A percentile compares a stretch with the other conserved stretches of the same genome.
These are phyloP conservation scores for Fistulinella staudtii DNA, from an alignment of 1,284 basidiomycete genomes.

Conservation along the genomic window DNA sequence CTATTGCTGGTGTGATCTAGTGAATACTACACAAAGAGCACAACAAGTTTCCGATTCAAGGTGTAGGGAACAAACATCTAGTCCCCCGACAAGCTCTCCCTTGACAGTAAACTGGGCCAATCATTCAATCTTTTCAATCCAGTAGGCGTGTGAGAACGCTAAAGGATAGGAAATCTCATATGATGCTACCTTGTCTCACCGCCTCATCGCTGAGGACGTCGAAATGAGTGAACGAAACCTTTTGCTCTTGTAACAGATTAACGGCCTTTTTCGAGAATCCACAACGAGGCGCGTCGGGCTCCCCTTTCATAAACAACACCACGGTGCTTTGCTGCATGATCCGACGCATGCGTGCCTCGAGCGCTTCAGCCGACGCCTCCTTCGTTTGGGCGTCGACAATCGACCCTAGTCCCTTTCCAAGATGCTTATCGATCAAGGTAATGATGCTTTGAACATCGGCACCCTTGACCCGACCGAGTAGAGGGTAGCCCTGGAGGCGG, in stretches of 20 bases:
- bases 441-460: constrained; percentile 76
- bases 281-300: constrained; percentile 80
- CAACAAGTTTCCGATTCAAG: no score
- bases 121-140: constrained; percentile 67
- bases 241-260: constrained; percentile 78
- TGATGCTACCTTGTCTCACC: constrained; percentile 49
- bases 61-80: no score
- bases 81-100: constrained; percentile 93
- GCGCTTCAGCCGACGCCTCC: constrained; percentile 63
- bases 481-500: constrained; percentile 74
- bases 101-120: constrained; percentile 97
- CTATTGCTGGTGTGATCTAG: no score
- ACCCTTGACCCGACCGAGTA: constrained; percentile 79
- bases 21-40: no score
- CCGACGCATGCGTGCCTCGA: constrained; percentile 55
- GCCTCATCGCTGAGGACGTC: constrained; percentile 84
- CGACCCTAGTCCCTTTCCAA: constrained; percentile 33
- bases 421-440: constrained; percentile 58
- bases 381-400: constrained; percentile 34
- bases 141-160: constrained; percentile 46
- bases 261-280: constrained; percentile 92
- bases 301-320: constrained; percentile 98
- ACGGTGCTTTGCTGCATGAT: constrained; percentile 73
- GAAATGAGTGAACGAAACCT: constrained; percentile 77
- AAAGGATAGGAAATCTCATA: neutral